A percentile compares a stretch with the other conserved stretches of the same genome.
Conservation (phyloP, 1,284 basidiomycete genomes). For the Fomitopsis betulina region DNA sequence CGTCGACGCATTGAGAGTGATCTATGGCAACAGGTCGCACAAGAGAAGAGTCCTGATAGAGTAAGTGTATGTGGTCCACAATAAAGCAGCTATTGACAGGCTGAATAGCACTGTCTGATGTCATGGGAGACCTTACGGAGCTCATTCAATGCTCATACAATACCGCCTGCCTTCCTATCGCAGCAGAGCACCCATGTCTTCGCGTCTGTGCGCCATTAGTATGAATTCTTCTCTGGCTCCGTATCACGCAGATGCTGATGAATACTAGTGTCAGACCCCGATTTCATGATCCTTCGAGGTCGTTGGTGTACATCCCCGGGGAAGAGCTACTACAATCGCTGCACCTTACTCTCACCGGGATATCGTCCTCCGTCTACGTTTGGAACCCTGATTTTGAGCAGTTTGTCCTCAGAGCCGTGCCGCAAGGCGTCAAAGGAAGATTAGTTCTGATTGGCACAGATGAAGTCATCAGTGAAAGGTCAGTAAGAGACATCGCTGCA, state of each 20-base stretch:
- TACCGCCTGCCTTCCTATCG: slow-evolving; percentile 53
- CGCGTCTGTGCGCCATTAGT: slow-evolving; percentile 54
- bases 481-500: slow-evolving; percentile 3
- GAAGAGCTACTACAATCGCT: slow-evolving; percentile 47
- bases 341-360: slow-evolving; percentile 52
- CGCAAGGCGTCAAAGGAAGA: slow-evolving; percentile 25
- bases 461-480: slow-evolving; percentile 53
- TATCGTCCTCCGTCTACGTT: slow-evolving; percentile 55
- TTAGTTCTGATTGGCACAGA: slow-evolving; percentile 52
- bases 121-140: slow-evolving; percentile 59
- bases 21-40: slow-evolving; percentile 11
- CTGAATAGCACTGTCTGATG: slow-evolving; percentile 32
- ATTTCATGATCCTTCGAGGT: slow-evolving; percentile 32
- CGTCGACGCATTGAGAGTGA: neutral
- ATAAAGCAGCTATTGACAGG: slow-evolving; percentile 7
- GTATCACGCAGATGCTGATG: neutral
- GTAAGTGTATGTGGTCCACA: neutral
- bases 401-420: slow-evolving; percentile 39
- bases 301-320: slow-evolving; percentile 39
- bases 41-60: neutral
- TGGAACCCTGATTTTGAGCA: slow-evolving; percentile 52
- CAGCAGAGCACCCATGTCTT: slow-evolving; percentile 52
- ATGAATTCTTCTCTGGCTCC: slow-evolving; percentile 20
- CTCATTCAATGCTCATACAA: slow-evolving; percentile 24
- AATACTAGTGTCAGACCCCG: slow-evolving; percentile 35